These are phyloP conservation scores for Colletotrichum sp. DNA, from an alignment of 2,329 filamentous ascomycete species.

Conservation along the genomic window DNA sequence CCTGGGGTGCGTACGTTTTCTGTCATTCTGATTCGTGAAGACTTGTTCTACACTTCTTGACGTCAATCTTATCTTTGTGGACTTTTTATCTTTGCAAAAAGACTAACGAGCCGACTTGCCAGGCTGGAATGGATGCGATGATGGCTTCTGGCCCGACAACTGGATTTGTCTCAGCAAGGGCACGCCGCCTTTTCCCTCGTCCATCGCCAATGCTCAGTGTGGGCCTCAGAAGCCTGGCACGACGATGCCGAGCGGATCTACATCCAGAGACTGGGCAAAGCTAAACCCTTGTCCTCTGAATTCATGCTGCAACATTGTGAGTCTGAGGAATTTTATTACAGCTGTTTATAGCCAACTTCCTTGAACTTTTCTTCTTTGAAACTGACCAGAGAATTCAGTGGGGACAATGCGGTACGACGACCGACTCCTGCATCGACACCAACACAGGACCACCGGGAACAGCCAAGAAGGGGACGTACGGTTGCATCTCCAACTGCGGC, in stretches of 20 bases:
- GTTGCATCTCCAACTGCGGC: conserved; percentile 16
- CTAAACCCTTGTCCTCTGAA: conserved; percentile 41
- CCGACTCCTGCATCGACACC: conserved; percentile 45
- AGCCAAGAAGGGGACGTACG: conserved; percentile 24
- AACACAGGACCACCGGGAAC: conserved; percentile 26
- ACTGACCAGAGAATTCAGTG: conserved; percentile 24
- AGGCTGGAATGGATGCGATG: conserved; percentile 29
- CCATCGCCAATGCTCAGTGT: conserved; percentile 41
- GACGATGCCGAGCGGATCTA: conserved; percentile 21
- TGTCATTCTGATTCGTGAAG: background rate
- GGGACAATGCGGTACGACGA: conserved; percentile 50
- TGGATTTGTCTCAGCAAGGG: conserved; percentile 46
- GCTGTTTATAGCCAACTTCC: background rate
- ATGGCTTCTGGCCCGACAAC: conserved; percentile 28
- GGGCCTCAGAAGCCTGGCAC: conserved; percentile 47
- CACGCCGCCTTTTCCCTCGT: conserved; percentile 43
- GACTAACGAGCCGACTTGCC: background rate
- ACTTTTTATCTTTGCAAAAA: no score
- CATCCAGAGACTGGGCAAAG: background rate
- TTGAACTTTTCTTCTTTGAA: background rate
- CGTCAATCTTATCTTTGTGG: no score
- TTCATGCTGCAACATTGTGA: conserved; percentile 39
- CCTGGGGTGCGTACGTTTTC: conserved; percentile 34
- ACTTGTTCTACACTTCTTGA: background rate
- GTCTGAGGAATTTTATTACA: background rate